These are phyloP conservation scores for Linnemannia schmuckeri DNA, from an alignment of 192 early-diverging fungal genomes.

Conservation along the genomic window DNA sequence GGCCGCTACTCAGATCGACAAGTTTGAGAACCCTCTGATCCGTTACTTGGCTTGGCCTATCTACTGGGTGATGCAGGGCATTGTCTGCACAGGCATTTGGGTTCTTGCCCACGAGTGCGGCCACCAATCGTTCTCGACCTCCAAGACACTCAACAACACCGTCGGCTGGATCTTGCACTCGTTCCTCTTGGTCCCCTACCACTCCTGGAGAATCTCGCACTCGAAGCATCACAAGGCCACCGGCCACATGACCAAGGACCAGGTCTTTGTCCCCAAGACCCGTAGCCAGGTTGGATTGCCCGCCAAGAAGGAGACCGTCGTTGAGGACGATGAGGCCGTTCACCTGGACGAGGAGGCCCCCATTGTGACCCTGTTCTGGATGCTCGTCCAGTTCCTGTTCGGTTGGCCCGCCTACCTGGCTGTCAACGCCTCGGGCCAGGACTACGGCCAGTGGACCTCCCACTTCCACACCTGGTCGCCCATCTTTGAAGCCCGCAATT, in stretches of 20 bases:
- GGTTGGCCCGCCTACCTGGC: constrained; percentile 94
- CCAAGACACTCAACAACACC: constrained; percentile 86
- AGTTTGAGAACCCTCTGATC: constrained; percentile 57
- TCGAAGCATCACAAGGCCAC: constrained; percentile 95
- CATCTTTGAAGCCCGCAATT: constrained; percentile 85
- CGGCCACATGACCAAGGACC: constrained; percentile 90
- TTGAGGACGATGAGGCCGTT: constrained; percentile 61
- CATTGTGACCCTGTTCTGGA: constrained; percentile 70
- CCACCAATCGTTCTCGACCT: constrained; percentile 91
- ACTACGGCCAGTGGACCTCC: constrained; percentile 79
- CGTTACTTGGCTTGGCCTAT: constrained; percentile 77
- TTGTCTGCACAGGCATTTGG: constrained; percentile 92
- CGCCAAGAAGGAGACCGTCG: constrained; percentile 43
- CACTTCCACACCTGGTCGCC: constrained; percentile 88
- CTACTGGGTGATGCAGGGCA: constrained; percentile 90
- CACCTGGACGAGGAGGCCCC: constrained; percentile 79
- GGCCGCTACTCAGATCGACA: constrained; percentile 78
- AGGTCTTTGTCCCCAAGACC: constrained; percentile 93
- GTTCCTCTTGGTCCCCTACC: constrained; percentile 91
- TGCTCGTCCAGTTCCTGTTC: constrained; percentile 78
- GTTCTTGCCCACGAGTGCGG: constrained; percentile 94
- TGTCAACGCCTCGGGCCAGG: constrained; percentile 84
- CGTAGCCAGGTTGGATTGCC: constrained; percentile 71
- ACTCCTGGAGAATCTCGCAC: constrained; percentile 94
- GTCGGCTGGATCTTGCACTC: constrained; percentile 94